phyloP scores from a whole-genome alignment of 2,329 filamentous ascomycete genomes.

The Neofusicoccum cordaticola region DNA sequence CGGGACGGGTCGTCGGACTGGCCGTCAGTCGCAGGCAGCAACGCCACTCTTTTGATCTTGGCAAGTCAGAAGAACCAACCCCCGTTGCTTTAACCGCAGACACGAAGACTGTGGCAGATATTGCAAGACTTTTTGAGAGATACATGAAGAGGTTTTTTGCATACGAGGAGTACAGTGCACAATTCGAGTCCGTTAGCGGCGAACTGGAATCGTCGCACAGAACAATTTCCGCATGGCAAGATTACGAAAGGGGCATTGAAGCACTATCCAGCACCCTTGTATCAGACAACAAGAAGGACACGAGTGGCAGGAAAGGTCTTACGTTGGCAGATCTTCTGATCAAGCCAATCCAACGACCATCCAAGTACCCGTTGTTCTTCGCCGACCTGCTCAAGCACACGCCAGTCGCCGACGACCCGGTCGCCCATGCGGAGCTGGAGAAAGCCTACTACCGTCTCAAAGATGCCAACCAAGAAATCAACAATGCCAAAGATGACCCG shows the following conservation, averaged over 20 bases:
- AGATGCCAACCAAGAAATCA: conserved; percentile 75
- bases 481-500: conserved; percentile 76
- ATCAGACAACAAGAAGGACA: conserved; percentile 63
- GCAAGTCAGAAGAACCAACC: conserved; percentile 39
- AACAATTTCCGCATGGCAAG: conserved; percentile 69
- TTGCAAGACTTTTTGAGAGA: conserved; percentile 54
- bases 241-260: conserved; percentile 83
- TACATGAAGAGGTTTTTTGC: conserved; percentile 79
- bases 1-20: conserved; percentile 35
- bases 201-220: conserved; percentile 70
- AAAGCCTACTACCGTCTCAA: conserved; percentile 69
- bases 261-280: conserved; percentile 72
- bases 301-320: conserved; percentile 69
- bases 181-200: conserved; percentile 80
- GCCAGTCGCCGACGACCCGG: conserved; percentile 79
- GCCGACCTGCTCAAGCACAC: conserved; percentile 79
- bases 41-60: conserved; percentile 47
- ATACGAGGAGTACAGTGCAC: conserved; percentile 89
- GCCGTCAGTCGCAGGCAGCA: conserved; percentile 34
- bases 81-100: conserved; percentile 45
- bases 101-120: conserved; percentile 52
- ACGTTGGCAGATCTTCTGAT: conserved; percentile 84
- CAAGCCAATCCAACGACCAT: conserved; percentile 93
- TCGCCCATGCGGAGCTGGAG: conserved; percentile 76
- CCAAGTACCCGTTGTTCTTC: conserved; percentile 86